phyloP scores from a whole-genome alignment of 31 red algal genomes.

The Porphyra umbilicalis region DNA sequence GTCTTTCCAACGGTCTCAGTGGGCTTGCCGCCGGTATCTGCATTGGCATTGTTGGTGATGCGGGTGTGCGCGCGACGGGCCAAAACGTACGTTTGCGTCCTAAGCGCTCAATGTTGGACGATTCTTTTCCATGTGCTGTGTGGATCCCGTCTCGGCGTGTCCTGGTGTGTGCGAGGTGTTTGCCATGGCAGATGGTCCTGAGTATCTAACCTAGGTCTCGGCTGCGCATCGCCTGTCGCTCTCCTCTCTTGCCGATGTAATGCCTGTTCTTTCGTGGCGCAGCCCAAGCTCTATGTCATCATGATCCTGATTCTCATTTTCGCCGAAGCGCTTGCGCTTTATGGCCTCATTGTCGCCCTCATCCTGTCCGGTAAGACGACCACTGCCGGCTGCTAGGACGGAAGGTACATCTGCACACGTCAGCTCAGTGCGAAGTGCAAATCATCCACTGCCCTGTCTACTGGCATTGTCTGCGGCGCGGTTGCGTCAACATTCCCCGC shows the following conservation, averaged over 20 bases:
- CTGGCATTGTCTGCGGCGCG: too few species aligned
- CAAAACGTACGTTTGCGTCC: constrained; percentile 5
- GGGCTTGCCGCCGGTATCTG: constrained; percentile 89
- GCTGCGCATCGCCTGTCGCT: background rate
- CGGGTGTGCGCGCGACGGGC: constrained; percentile 90
- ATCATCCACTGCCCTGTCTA: too few species aligned
- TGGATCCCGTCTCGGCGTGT: too few species aligned
- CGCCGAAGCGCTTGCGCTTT: constrained; percentile 93
- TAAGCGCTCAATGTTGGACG: too few species aligned
- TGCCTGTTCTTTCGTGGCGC: background rate
- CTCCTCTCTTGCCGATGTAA: background rate
- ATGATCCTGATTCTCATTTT: constrained; percentile 99
- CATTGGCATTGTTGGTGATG: constrained; percentile 96
- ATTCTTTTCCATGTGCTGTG: too few species aligned
- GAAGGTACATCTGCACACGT: too few species aligned
- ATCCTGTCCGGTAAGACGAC: constrained; percentile 86
- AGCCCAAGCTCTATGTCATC: constrained; percentile 89
- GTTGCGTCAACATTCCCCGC: too few species aligned
- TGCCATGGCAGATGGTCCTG: background rate
- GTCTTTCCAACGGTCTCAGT: constrained; percentile 71
- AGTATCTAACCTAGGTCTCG: background rate
- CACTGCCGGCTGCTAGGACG: constrained; percentile 44
- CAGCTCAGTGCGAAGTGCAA: too few species aligned
- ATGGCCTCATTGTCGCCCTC: constrained; percentile 92
- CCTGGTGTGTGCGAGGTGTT: background rate